Base-by-base conservation (phyloP, 495 filamentous ascomycete species). In the Penicillium angulare region DNA sequence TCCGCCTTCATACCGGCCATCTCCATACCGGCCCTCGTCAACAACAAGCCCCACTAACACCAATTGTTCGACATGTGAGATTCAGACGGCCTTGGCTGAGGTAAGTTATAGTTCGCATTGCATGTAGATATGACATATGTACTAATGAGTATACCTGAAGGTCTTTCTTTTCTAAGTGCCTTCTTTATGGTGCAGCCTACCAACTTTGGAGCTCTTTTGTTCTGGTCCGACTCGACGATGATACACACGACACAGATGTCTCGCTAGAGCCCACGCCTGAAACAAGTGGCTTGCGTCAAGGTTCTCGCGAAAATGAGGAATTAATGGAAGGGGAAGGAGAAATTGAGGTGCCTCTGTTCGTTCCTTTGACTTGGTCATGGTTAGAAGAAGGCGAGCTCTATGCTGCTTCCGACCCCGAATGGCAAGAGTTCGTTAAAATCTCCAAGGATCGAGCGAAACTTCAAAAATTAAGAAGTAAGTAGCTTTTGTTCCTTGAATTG, bases 401-500 rank as follows among this genome's bases (percentile, higher is more conserved):
- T 64, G 71, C 75, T 18, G 71, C 75, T 20, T 76, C 69, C 3
- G 84, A 88, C 60, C 86, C 87, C 3, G 88, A 91, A 63, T 90
- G 85, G 86, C 72, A 79, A 56, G 70, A 76, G 36, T 91, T 88
- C 52, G 56, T 81, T 16, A 78, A 76, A 31, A 68, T 88, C 17
- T 76, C 79, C 18, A 69, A 73, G 21, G 75, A 90, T 58, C 59
- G 54, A 16, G 55, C 76, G 23, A 67, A 75, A 45, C 53, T 79
- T 21, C 53, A 67, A 24, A 59, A 61, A 15, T 72, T 89, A 16
- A 71, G 71, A 64, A 53, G 85, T 87, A 32, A 10, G 55, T 63
- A 47, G 54, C 35, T 18, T 31, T n/a, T 10, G 3, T 10, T 17
- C 31, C 5, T 27, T 3, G 52, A 8, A 10, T 27, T 10, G 2